Evolutionary conservation across 2,329 filamentous ascomycete species (phyloP).

Genomic region (Hypomyces rosellus): DNA sequence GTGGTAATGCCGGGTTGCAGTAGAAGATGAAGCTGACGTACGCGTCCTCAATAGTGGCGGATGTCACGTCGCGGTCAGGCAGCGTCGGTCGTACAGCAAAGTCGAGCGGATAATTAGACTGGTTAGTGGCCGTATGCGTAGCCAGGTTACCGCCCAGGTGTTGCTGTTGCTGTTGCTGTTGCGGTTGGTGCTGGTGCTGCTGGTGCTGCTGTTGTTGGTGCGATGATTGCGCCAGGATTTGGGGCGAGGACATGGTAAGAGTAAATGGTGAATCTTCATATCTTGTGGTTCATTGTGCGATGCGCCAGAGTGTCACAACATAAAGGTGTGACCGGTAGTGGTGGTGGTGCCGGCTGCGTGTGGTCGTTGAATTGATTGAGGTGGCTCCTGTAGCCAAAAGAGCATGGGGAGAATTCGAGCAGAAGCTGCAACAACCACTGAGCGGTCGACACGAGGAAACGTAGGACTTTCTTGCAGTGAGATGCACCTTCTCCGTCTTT

Average conservation of each 20-base stretch:
- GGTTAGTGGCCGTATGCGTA: conserved; percentile 4
- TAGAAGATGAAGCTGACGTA: conserved; percentile 83
- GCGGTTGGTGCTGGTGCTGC: conserved; percentile 10
- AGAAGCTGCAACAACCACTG: too few species aligned
- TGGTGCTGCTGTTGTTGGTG: conserved; percentile 10
- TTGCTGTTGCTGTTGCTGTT: conserved; percentile 1
- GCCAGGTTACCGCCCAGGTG: too few species aligned
- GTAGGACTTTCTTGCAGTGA: too few species aligned
- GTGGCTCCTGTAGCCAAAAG: neutral
- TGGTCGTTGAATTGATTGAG: neutral
- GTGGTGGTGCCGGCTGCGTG: neutral
- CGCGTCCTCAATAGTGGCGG: conserved; percentile 69
- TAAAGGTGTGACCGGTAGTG: too few species aligned
- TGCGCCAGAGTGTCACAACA: too few species aligned
- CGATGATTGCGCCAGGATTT: conserved; percentile 11
- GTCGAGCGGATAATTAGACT: conserved; percentile 12
- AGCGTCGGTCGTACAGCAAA: conserved; percentile 32
- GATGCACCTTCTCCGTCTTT: too few species aligned
- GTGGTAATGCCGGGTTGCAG: conserved; percentile 73
- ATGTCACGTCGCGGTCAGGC: conserved; percentile 62
- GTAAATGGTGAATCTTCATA: conserved; percentile 16
- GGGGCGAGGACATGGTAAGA: conserved; percentile 11
- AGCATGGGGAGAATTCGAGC: too few species aligned
- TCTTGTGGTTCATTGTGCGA: conserved; percentile 13
- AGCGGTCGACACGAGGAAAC: too few species aligned